These are phyloP conservation scores for Fusarium chaquense DNA, from an alignment of 2,329 filamentous ascomycete genomes.

Conservation along the genomic window DNA sequence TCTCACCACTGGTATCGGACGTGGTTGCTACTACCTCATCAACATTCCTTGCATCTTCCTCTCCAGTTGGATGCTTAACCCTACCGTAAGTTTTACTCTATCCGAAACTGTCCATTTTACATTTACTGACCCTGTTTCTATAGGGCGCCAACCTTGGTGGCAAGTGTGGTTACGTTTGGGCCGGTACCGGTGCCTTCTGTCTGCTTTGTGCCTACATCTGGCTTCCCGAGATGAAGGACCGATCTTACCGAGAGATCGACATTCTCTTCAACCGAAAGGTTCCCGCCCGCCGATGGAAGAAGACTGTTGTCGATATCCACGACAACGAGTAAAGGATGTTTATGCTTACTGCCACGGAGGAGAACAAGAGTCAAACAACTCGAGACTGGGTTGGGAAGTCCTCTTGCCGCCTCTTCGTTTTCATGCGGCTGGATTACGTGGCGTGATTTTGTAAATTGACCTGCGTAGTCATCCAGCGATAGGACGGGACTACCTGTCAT, in stretches of 20 bases:
- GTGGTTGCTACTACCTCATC: constrained; percentile 71
- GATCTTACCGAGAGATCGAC: constrained; percentile 72
- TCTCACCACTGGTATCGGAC: constrained; percentile 74
- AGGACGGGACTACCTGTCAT: background rate
- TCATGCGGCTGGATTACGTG: constrained; percentile 12
- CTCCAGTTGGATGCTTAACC: constrained; percentile 70
- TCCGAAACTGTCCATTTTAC: background rate
- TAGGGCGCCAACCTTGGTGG: constrained; percentile 60
- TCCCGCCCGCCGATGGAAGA: constrained; percentile 66
- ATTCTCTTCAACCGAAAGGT: constrained; percentile 68
- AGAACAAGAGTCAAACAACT: no score
- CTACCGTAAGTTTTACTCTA: constrained; percentile 51
- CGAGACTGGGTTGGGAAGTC: background rate
- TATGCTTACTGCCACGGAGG: background rate
- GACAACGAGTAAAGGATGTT: constrained; percentile 68
- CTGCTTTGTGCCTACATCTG: constrained; percentile 61
- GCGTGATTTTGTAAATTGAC: background rate
- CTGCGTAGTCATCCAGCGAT: background rate
- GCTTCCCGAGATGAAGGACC: constrained; percentile 68
- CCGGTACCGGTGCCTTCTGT: constrained; percentile 67
- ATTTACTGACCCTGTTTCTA: constrained; percentile 44
- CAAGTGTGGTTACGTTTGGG: constrained; percentile 72
- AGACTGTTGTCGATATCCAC: constrained; percentile 67
- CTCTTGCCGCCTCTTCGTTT: background rate
- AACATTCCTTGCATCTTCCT: constrained; percentile 77